Conservation (phyloP, 805 yeast genomes). For the Wickerhamomyces hampshirensis region DNA sequence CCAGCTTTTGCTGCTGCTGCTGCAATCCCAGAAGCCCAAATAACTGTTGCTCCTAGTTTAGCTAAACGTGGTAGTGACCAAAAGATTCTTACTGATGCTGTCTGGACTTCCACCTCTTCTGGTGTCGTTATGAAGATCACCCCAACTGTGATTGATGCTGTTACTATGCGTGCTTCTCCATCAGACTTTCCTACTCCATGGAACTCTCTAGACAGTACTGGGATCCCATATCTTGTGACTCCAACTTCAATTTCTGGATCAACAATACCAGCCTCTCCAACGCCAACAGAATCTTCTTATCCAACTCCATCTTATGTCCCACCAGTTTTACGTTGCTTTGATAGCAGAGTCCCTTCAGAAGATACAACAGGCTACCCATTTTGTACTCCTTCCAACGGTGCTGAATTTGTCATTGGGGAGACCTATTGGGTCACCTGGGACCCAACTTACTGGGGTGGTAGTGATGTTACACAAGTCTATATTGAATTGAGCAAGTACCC, state of each 20-base stretch:
- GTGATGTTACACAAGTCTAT: slow-evolving; percentile 30
- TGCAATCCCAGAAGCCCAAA: slow-evolving; percentile 20
- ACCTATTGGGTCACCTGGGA: slow-evolving; percentile 48
- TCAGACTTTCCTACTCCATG: slow-evolving; percentile 33
- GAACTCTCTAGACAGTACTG: slow-evolving; percentile 39
- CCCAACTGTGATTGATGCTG: slow-evolving; percentile 45
- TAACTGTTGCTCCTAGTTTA: slow-evolving; percentile 17
- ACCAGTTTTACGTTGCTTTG: slow-evolving; percentile 41
- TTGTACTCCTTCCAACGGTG: slow-evolving; percentile 35
- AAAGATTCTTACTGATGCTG: slow-evolving; percentile 20
- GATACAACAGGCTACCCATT: slow-evolving; percentile 33
- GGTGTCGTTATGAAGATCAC: slow-evolving; percentile 38
- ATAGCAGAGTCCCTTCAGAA: slow-evolving; percentile 33
- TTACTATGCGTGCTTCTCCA: slow-evolving; percentile 38
- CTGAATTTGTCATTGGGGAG: slow-evolving; percentile 42
- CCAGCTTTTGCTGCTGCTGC: slow-evolving; percentile 20
- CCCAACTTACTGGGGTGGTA: slow-evolving; percentile 38
- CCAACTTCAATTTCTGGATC: slow-evolving; percentile 33
- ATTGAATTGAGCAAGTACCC: slow-evolving; percentile 32
- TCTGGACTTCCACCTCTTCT: slow-evolving; percentile 34
- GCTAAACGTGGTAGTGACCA: slow-evolving; percentile 20
- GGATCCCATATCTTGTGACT: slow-evolving; percentile 38
- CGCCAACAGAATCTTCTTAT: slow-evolving; percentile 30
- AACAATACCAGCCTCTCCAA: slow-evolving; percentile 38
- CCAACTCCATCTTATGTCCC: slow-evolving; percentile 36